phyloP scores from a whole-genome alignment of 495 filamentous ascomycete species.

The Annulohypoxylon bovei region DNA sequence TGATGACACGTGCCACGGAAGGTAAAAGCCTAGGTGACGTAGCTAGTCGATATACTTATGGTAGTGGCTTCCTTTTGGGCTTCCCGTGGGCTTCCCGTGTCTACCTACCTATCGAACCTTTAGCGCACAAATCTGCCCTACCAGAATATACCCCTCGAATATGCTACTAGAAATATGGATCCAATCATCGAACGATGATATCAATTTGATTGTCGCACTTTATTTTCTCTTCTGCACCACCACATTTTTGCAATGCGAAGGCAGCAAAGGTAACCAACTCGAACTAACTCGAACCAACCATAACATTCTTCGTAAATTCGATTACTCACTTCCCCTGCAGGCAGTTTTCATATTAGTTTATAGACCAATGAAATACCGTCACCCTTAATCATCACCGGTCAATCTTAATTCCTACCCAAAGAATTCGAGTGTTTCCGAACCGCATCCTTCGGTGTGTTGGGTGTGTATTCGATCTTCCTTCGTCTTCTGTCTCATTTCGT shows the following conservation, averaged over 20 bases:
- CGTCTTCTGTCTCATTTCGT: background rate
- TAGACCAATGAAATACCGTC: slow-evolving; percentile 7
- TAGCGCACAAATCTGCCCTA: background rate
- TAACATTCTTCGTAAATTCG: slow-evolving; percentile 17
- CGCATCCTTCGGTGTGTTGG: slow-evolving; percentile 11
- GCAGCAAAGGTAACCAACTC: background rate
- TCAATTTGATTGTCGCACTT: background rate
- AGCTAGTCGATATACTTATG: slow-evolving; percentile 9
- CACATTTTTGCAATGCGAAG: background rate
- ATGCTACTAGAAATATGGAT: background rate
- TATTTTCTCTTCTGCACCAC: background rate
- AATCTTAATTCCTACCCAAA: slow-evolving; percentile 3
- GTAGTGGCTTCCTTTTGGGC: background rate
- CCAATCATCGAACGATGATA: background rate
- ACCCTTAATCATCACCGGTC: background rate
- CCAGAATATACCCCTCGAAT: background rate
- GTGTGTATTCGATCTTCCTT: background rate
- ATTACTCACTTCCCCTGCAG: slow-evolving; percentile 34
- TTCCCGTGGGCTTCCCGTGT: background rate
- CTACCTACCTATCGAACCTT: background rate
- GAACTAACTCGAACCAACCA: slow-evolving; percentile 13
- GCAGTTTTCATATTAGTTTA: background rate
- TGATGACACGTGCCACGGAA: slow-evolving; percentile 33
- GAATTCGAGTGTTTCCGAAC: background rate
- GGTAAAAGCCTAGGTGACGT: slow-evolving; percentile 34